Evolutionary conservation across 2,329 filamentous ascomycete species (phyloP).

Genomic region (Herpotrichia juniperi): DNA sequence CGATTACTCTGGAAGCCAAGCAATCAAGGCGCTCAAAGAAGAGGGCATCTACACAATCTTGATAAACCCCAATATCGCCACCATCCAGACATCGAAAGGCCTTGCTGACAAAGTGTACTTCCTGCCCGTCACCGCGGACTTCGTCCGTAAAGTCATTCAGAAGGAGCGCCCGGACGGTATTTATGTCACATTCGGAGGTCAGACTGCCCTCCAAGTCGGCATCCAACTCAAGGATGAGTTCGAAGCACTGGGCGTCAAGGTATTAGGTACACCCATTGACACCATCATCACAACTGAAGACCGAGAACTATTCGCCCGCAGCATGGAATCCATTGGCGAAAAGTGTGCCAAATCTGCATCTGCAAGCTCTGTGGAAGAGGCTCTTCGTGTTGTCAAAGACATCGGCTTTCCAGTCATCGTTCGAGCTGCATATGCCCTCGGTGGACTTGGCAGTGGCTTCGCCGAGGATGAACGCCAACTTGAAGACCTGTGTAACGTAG

Average conservation of each 20-base stretch:
- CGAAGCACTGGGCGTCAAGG: slow-evolving; percentile 86
- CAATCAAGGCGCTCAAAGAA: slow-evolving; percentile 97
- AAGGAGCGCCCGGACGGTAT: slow-evolving; percentile 95
- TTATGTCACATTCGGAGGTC: slow-evolving; percentile 96
- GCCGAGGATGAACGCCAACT: slow-evolving; percentile 86
- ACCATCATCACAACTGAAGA: slow-evolving; percentile 99
- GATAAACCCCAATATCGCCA: slow-evolving; percentile 99
- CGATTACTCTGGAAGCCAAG: slow-evolving; percentile 97
- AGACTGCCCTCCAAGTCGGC: slow-evolving; percentile 95
- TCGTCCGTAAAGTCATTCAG: slow-evolving; percentile 95
- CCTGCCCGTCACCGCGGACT: slow-evolving; percentile 93
- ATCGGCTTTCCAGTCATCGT: slow-evolving; percentile 98
- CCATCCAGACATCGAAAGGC: slow-evolving; percentile 97
- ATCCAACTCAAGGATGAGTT: slow-evolving; percentile 99
- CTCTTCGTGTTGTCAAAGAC: slow-evolving; percentile 82
- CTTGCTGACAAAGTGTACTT: slow-evolving; percentile 99
- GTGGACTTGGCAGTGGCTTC: slow-evolving; percentile 93
- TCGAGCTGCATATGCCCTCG: slow-evolving; percentile 92
- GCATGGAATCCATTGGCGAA: slow-evolving; percentile 98
- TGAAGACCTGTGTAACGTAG: slow-evolving; percentile 88
- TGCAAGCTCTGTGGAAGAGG: slow-evolving; percentile 86
- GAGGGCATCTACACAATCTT: slow-evolving; percentile 97
- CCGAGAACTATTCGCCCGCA: slow-evolving; percentile 93
- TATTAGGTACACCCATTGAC: slow-evolving; percentile 94
- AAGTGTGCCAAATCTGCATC: slow-evolving; percentile 98